These are phyloP conservation scores for Cyclotella choctawhatcheeana DNA, from an alignment of 108 stramenopile species.

Conservation along the genomic window DNA sequence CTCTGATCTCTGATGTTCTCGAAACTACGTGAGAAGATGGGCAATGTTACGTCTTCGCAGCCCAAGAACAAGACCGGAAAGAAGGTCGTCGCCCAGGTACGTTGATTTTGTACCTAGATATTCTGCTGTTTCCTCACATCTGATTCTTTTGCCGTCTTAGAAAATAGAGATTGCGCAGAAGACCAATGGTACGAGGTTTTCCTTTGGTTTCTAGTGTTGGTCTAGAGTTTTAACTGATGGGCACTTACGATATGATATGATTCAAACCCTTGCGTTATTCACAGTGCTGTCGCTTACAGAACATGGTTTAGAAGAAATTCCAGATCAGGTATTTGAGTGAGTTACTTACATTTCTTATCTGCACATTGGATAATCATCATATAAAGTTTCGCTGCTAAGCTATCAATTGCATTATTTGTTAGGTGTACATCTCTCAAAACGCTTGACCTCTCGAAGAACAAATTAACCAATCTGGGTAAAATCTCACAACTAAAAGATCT, in stretches of 20 bases:
- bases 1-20: slow-evolving; percentile 1
- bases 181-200: slow-evolving; percentile 31
- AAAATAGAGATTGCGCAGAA: slow-evolving; percentile 45
- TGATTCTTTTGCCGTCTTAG: slow-evolving; percentile 3
- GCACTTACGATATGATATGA: neutral
- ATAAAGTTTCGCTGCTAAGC: too few relatives aligned
- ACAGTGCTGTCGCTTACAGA: slow-evolving; percentile 79
- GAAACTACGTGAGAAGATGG: slow-evolving; percentile 50
- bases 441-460: slow-evolving; percentile 82
- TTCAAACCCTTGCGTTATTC: neutral
- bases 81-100: slow-evolving; percentile 67
- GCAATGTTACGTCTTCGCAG: slow-evolving; percentile 58
- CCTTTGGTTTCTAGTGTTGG: too few relatives aligned
- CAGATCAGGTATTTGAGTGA: slow-evolving; percentile 71
- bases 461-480: slow-evolving; percentile 52
- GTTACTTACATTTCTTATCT: slow-evolving; percentile 17
- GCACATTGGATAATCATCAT: neutral
- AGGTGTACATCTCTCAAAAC: slow-evolving; percentile 71
- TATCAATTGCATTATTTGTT: too few relatives aligned
- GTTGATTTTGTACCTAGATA: slow-evolving; percentile 1
- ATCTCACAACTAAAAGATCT: slow-evolving; percentile 62
- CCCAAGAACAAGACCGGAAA: slow-evolving; percentile 78
- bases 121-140: neutral
- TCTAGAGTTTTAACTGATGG: neutral
- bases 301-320: slow-evolving; percentile 73